Base-by-base conservation (phyloP, 257 asterid species). In the Linaria vulgaris region DNA sequence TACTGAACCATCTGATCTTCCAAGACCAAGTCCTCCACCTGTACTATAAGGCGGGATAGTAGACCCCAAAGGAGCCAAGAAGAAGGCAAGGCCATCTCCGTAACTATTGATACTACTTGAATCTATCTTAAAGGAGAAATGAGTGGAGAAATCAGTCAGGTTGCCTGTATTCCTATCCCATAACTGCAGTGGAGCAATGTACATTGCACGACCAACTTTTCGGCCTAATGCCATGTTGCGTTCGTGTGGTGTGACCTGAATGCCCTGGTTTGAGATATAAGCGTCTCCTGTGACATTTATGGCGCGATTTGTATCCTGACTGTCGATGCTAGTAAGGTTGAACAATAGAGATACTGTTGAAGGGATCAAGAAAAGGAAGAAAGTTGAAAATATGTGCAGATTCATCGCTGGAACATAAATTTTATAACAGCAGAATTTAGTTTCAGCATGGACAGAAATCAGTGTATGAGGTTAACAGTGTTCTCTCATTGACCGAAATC, bases 21-120 rank as follows among this genome's bases (percentile, higher is more conserved):
- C 16, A 16, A 73, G 61, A 24, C 73, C 78, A 1, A 72, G 47
- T 17, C 12, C 59, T 0, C 78, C 76, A 0, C 62, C 68, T 0
- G 66, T 49, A 0, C 70, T 59, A 46, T 68, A 55, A 2, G 61
- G 56, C 0, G 82, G 78, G 63, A 68, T 69, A 0, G 41, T 43
- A 43, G 69, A 59, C 10, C 67, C 70, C 20, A 39, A 38, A 0
- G 77, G 81, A 0, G 81, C 74, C 1, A 76, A 57, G 39, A 76
- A 76, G 44, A 76, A 76, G 7, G 69, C 66, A 2, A 77, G 59
- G 5, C 79, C 78, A n/a, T 73, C 37, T n/a, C 76, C 78, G 0
- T 54, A 46, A 0, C 5, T 0, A 3, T 57, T 0, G 0, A 10
- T 11, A 37, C 19, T 12, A 9, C 3, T 15, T 9, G 69, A 54